A percentile compares a stretch with the other conserved stretches of the same genome.
Evolutionary conservation across 2,329 filamentous ascomycete species (phyloP).

Genomic region (Aspergillus carbonarius): DNA sequence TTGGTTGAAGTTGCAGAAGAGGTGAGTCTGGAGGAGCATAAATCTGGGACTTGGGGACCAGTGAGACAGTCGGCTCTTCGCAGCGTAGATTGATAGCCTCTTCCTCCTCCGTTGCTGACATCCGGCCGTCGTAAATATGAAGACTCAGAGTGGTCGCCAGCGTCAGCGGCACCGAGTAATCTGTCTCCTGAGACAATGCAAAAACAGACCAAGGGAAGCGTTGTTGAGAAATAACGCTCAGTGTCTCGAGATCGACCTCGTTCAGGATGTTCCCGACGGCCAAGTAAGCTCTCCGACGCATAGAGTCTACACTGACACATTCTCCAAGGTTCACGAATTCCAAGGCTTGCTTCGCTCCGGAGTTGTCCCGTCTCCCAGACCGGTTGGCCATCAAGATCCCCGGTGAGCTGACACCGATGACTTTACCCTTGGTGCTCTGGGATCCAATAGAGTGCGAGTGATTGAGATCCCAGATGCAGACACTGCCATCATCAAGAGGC

Average conservation of each 20-base stretch:
- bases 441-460: constrained; percentile 32
- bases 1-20: constrained; percentile 31
- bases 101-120: constrained; percentile 35
- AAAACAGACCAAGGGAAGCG: constrained; percentile 81
- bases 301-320: constrained; percentile 75
- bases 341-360: constrained; percentile 27
- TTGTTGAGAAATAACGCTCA: constrained; percentile 67
- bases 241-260: constrained; percentile 75
- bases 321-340: constrained; percentile 63
- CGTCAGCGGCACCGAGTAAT: constrained; percentile 68
- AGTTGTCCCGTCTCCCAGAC: constrained; percentile 57
- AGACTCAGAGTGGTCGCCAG: constrained; percentile 80
- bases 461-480: constrained; percentile 81
- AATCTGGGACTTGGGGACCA: constrained; percentile 30
- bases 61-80: constrained; percentile 27
- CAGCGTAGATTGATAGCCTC: constrained; percentile 37
- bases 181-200: constrained; percentile 69
- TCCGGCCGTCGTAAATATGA: constrained; percentile 76
- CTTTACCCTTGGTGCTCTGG: constrained; percentile 50
- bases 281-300: constrained; percentile 69
- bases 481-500: constrained; percentile 79
- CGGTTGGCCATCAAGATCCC: constrained; percentile 68
- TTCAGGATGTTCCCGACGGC: constrained; percentile 74
- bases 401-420: constrained; percentile 64
- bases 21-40: constrained; percentile 35